Base-by-base conservation (phyloP, 164 flowering plant genomes). In the Tetracentron sinense region DNA sequence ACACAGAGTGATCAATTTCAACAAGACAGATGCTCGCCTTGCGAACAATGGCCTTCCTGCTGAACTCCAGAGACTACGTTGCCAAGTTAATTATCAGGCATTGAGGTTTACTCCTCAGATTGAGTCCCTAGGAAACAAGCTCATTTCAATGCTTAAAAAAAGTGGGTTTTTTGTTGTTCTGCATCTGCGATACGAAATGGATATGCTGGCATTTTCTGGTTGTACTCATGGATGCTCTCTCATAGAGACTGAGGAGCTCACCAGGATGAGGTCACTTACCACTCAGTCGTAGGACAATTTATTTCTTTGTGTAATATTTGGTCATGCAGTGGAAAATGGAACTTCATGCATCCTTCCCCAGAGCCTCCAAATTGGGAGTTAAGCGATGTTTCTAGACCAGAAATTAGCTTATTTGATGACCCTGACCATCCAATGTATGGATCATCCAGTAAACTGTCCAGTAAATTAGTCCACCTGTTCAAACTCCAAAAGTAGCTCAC, bases 141-240 rank as follows among this genome's bases (percentile, higher is more conserved):
- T 88, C 64, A 69, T 90, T 51, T 76, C 56, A 44, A 66, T 83
- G 54, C 90, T 88, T 63, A 75, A 70, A 65, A 64, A 66, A 42
- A 88, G 66, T 54, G 92, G 94, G 25, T 80, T 77, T 54, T 90
- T 84, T 57, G 64, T 90, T 60, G 96, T 83, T 33, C 70, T 90
- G 68, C 96, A 87, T 78, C 78, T 90, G 23, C 76, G 96, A 75
- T 87, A 87, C 59, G 96, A 90, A 81, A 90, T 90, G 96, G 94
- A 88, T 71, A 90, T 88, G 94, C 72, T 90, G 64, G 89, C 96
- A 30, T 89, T 89, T 75, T 90, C 92, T 33, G 96, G 96, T 57
- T 90, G 96, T 62, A 85, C 91, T 14, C 88, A 72, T 62, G 92
- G 96, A 53, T 87, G 94, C 74, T 73, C 82, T 15, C 63, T 30